These are phyloP conservation scores for Berkeleyomyces rouxiae DNA, from an alignment of 2,329 filamentous ascomycete genomes.

Conservation along the genomic window DNA sequence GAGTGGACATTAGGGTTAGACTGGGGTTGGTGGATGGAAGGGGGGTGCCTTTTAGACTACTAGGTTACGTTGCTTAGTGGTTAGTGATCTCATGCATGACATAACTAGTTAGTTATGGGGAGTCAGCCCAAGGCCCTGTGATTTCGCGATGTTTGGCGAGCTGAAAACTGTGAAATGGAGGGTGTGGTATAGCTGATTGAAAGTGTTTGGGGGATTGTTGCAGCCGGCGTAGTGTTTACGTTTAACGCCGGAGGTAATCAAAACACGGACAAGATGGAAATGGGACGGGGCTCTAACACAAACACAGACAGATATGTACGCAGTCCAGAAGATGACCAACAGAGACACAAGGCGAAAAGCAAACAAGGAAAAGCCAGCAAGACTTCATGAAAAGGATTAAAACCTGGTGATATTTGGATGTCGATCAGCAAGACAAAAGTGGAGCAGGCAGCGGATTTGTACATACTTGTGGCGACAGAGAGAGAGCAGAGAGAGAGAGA, in stretches of 20 bases:
- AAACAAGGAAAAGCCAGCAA: not conserved
- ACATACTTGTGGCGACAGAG: not conserved
- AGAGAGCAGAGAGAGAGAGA: not conserved
- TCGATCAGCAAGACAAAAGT: not conserved
- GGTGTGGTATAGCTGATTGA: too few relatives aligned
- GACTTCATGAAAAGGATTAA: not conserved
- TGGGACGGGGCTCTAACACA: too few relatives aligned
- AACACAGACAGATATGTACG: too few relatives aligned
- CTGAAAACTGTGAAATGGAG: too few relatives aligned
- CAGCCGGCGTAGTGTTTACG: too few relatives aligned
- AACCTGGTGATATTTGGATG: not conserved
- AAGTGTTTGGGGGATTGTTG: too few relatives aligned
- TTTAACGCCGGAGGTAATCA: too few relatives aligned
- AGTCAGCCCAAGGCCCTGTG: too few relatives aligned
- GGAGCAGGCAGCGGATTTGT: not conserved
- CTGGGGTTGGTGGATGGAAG: not conserved
- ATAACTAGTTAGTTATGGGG: not conserved
- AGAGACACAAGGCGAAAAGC: not conserved
- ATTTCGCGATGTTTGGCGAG: too few relatives aligned
- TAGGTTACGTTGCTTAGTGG: not conserved
- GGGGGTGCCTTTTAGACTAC: not conserved
- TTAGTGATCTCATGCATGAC: not conserved
- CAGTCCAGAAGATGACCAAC: not conserved
- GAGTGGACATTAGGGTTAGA: conserved; percentile 14
- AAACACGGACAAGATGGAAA: too few relatives aligned